These are phyloP conservation scores for Myotisia sp. DNA, from an alignment of 2,329 filamentous ascomycete genomes.

Conservation along the genomic window DNA sequence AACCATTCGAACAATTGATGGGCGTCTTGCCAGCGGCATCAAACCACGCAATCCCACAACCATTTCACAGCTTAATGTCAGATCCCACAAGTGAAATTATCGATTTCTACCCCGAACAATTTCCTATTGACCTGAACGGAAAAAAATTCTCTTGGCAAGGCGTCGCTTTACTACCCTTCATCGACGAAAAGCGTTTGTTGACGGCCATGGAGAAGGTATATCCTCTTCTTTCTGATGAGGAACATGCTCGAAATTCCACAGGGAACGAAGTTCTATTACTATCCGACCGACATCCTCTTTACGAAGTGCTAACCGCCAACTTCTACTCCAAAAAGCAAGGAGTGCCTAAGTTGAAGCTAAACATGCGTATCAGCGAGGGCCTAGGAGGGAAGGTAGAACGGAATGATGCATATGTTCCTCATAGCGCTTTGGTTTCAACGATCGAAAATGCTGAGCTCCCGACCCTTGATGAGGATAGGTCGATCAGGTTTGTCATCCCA, in stretches of 20 bases:
- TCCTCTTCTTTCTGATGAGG: slow-evolving; percentile 60
- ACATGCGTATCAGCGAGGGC: slow-evolving; percentile 60
- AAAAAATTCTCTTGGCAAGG: slow-evolving; percentile 99
- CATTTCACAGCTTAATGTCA: slow-evolving; percentile 85
- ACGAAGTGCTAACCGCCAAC: slow-evolving; percentile 65
- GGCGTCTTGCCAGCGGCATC: slow-evolving; percentile 89
- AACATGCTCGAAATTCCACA: slow-evolving; percentile 60
- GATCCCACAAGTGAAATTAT: slow-evolving; percentile 79
- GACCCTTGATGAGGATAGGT: slow-evolving; percentile 69
- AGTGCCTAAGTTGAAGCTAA: slow-evolving; percentile 52
- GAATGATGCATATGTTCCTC: slow-evolving; percentile 69
- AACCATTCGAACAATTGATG: slow-evolving; percentile 95
- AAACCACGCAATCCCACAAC: slow-evolving; percentile 72
- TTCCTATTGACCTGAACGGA: slow-evolving; percentile 83
- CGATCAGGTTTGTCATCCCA: slow-evolving; percentile 54
- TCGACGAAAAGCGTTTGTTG: slow-evolving; percentile 77
- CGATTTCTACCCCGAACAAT: slow-evolving; percentile 94
- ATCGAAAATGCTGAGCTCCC: slow-evolving; percentile 58
- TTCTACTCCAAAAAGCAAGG: slow-evolving; percentile 88
- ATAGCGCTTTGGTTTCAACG: slow-evolving; percentile 65
- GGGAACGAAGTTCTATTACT: slow-evolving; percentile 74
- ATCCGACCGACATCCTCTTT: slow-evolving; percentile 70
- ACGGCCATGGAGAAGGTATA: slow-evolving; percentile 73
- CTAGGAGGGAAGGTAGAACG: slow-evolving; percentile 70
- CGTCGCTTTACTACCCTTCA: slow-evolving; percentile 84